Evolutionary conservation across 495 filamentous ascomycete species (phyloP).

Genomic region (Annulohypoxylon bovei): DNA sequence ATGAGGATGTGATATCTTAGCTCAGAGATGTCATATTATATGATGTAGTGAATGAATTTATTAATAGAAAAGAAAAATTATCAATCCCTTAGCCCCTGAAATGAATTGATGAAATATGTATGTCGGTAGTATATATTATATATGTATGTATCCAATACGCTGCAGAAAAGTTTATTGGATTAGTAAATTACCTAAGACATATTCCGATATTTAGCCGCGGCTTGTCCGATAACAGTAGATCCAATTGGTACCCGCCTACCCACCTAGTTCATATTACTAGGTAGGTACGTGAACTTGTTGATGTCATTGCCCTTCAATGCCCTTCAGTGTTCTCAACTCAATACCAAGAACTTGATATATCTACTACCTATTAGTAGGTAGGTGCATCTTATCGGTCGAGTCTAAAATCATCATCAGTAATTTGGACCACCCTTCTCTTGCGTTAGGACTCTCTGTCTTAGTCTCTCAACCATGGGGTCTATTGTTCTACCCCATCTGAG

Average conservation of each 20-base stretch:
- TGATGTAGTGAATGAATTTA: not conserved
- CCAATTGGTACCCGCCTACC: not conserved
- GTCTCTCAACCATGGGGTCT: constrained; percentile 54
- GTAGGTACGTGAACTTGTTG: no score
- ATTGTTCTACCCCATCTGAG: constrained; percentile 92
- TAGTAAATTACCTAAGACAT: not conserved
- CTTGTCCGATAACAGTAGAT: not conserved
- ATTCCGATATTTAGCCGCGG: not conserved
- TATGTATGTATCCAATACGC: not conserved
- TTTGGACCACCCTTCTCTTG: not conserved
- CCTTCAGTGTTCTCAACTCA: not conserved
- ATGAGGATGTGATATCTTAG: not conserved
- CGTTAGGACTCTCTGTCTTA: not conserved
- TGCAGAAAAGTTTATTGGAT: no score
- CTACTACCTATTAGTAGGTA: not conserved
- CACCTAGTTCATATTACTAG: no score
- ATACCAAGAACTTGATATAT: not conserved
- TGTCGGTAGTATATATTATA: no score
- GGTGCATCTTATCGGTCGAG: not conserved
- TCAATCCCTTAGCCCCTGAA: no score
- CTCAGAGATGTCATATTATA: not conserved
- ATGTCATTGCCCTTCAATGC: constrained; percentile 1
- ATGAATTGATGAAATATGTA: no score
- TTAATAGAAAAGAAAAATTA: no score
- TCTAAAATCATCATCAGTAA: not conserved